Evolutionary conservation across 1,284 basidiomycete genomes (phyloP).

Genomic region (Microbotryum violaceum): DNA sequence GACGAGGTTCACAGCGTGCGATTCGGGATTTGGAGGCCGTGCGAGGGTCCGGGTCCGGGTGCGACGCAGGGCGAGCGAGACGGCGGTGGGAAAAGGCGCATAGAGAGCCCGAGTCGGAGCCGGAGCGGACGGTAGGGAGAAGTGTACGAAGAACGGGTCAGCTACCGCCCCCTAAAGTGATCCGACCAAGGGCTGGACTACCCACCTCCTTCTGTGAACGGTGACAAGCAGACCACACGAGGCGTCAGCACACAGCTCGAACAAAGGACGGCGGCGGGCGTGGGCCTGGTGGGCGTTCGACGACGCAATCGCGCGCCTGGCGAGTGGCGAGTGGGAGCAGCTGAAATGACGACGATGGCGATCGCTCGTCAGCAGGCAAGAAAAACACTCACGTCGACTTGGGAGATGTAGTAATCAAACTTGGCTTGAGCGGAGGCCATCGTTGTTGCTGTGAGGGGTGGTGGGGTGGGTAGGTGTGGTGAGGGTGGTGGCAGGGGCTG

Average conservation of each 20-base stretch:
- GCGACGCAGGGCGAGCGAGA: not conserved
- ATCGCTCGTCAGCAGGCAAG: not conserved
- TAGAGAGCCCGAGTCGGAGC: not conserved
- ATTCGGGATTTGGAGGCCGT: not conserved
- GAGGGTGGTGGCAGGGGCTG: too few species aligned
- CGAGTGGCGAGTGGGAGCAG: not conserved
- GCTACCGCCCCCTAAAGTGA: not conserved
- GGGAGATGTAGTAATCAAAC: constrained; percentile 36
- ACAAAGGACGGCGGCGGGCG: too few species aligned
- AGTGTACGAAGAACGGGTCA: not conserved
- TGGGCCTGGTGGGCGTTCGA: not conserved
- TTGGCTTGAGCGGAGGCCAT: constrained; percentile 35
- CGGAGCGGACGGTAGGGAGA: not conserved
- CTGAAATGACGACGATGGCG: not conserved
- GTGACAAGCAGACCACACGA: not conserved
- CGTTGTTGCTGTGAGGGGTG: not conserved
- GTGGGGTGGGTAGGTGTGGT: too few species aligned
- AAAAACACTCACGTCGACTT: constrained; percentile 32
- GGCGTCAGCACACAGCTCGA: not conserved
- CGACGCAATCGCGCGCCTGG: not conserved
- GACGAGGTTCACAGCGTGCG: not conserved
- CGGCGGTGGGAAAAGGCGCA: not conserved
- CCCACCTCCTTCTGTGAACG: not conserved
- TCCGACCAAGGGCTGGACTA: not conserved
- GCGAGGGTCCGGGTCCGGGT: not conserved